A percentile compares a stretch with the other conserved stretches of the same genome.
Evolutionary conservation across 2,329 filamentous ascomycete species (phyloP).

Genomic region (Cordyceps militaris): DNA sequence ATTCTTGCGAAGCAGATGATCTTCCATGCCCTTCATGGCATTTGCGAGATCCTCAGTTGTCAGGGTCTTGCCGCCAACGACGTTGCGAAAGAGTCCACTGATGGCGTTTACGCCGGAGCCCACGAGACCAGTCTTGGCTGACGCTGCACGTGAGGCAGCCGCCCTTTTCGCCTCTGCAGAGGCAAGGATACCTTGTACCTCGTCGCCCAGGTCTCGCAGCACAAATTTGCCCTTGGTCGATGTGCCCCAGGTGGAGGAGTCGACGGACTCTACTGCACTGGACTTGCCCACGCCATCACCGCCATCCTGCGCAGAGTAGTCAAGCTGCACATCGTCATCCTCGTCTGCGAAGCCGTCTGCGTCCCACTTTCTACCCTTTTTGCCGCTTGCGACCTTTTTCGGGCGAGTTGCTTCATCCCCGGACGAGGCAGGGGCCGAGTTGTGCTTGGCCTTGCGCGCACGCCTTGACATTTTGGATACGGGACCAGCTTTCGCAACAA

Average conservation of each 20-base stretch:
- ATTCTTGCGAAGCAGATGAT: conserved; percentile 91
- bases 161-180: conserved; percentile 63
- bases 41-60: conserved; percentile 85
- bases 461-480: conserved; percentile 72
- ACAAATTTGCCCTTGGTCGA: conserved; percentile 89
- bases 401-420: conserved; percentile 66
- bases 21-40: conserved; percentile 92
- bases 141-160: conserved; percentile 36
- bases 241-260: conserved; percentile 75
- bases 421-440: conserved; percentile 63
- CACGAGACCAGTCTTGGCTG: conserved; percentile 57
- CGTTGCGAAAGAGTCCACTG: conserved; percentile 83
- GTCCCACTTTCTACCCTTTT: conserved; percentile 90
- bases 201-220: conserved; percentile 84
- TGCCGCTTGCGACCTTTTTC: conserved; percentile 57
- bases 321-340: conserved; percentile 69
- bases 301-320: conserved; percentile 70
- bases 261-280: conserved; percentile 63
- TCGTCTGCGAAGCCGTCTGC: conserved; percentile 83
- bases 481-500: conserved; percentile 69
- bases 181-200: conserved; percentile 83
- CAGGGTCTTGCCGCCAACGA: conserved; percentile 88
- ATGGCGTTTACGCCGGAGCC: conserved; percentile 76
- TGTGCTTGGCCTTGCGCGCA: conserved; percentile 63
- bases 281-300: conserved; percentile 42